Base-by-base conservation (phyloP, 441 rosid genomes). In the Bocquillonia castaneifolia region DNA sequence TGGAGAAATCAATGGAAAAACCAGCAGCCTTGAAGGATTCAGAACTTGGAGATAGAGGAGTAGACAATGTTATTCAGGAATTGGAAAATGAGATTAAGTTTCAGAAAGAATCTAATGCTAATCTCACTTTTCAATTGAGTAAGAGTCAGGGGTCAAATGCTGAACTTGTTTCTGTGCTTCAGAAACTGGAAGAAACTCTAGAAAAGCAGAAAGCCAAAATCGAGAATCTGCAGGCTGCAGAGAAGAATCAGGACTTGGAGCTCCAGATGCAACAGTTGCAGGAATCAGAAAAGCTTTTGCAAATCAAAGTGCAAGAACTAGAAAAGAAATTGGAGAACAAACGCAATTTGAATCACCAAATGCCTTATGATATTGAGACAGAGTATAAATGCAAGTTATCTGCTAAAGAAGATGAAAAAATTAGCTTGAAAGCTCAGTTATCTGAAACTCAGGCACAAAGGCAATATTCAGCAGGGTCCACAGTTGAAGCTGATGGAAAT, bases 61-160 rank as follows among this genome's bases (percentile, higher is more conserved):
- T 23, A 31, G 31, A 23, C 29, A 64, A 44, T 20, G 37, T 76
- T 57, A 68, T 74, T 14, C 77, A 81, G 77, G 86, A 84, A 40
- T 55, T 84, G 75, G 87, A 76, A 74, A 78, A 77, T 61, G 94
- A 88, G 72, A 71, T 82, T 28, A 79, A 76, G 74, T 77, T 82
- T 73, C 85, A 64, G 63, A 78, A 80, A 70, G 84, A 88, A 71
- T 62, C 78, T 34, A 83, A 78, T 71, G 77, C 77, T 20, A 65
- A 56, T 68, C 81, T 88, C 56, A 42, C 74, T 56, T 50, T 84
- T 76, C 91, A 86, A 76, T 72, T 85, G 80, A 71, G 79, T 52
- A 79, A 76, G 77, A 84, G 85, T 76, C 94, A 83, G 61, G 91
- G 83, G 52, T 84, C 89, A 14, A 86, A 88, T 64, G 73, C 67